Evolutionary conservation across 345 rosid species (phyloP), one percentile per base, ranked within the genome.

Genomic region (Hibiscus syriacus): DNA sequence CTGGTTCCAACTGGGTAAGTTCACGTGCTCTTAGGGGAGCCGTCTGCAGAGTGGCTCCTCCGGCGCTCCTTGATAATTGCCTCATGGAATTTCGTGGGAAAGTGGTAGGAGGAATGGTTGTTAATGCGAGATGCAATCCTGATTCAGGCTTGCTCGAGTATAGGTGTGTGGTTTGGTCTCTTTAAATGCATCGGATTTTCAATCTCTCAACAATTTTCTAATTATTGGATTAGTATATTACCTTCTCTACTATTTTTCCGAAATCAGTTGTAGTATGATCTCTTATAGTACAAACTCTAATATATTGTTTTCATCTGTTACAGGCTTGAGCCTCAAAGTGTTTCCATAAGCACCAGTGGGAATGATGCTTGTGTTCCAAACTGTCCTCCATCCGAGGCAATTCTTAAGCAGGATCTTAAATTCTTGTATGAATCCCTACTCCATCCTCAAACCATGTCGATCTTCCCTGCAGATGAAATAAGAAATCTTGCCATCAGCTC

Each of bases 1-100:
- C 87, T 45, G 85, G 84, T 6, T 79, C 83, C 41, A 82, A 70
- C 17, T 87, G 92, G 92, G 92, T 87, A n/a, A 77, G 78, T 56
- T 68, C 75, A 59, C 90, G 88, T 10, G 77, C 92, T 9, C 84
- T 87, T 20, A 80, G 81, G 71, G 88, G 88, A 34, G 88, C 86
- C 32, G 84, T 82, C 6, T 87, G 79, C 67, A 83, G 78, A 67
- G 77, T 73, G 68, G 90, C 86, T 58, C 58, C 76, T 67, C 73
- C 84, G 0, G 77, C 84, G 30, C 85, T 87, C 57, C 88, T 87
- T 67, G 90, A 83, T 20, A 73, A 77, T 59, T 85, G 90, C 64
- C 85, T 87, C 36, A 79, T 78, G 76, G 84, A 78, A 66, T 77
- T 85, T 6, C 72, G 80, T 7, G 85, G 89, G 30, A 85, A 83